Evolutionary conservation across 2,329 filamentous ascomycete species (phyloP).

Genomic region (Fusarium devonianum): DNA sequence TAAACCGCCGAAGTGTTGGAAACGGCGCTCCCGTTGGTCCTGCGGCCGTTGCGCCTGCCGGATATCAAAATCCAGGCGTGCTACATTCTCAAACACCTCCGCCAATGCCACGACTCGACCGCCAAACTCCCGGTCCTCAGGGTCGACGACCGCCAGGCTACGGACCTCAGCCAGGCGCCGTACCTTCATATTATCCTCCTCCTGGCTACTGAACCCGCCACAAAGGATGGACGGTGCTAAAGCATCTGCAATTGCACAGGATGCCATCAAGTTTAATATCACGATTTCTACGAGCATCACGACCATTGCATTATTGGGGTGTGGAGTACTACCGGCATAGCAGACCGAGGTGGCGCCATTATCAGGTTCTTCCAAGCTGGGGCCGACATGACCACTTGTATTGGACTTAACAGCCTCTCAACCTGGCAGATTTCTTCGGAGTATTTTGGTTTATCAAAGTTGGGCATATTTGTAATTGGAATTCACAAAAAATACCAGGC

Average conservation of each 20-base stretch:
- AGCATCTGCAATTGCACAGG: conserved; percentile 20
- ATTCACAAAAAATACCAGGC: conserved; percentile 39
- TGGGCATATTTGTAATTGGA: conserved; percentile 35
- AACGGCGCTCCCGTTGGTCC: conserved; percentile 47
- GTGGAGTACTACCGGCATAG: conserved; percentile 39
- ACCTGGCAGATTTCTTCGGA: conserved; percentile 36
- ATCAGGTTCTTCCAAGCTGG: conserved; percentile 36
- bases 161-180: conserved; percentile 33
- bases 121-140: conserved; percentile 41
- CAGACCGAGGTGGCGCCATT: conserved; percentile 36
- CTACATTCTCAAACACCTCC: conserved; percentile 40
- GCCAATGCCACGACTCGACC: conserved; percentile 36
- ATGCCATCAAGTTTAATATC: conserved; percentile 30
- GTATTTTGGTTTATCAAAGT: conserved; percentile 36
- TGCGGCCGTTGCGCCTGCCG: conserved; percentile 38
- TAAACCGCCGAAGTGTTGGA: conserved; percentile 49
- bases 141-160: conserved; percentile 32
- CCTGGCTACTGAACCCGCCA: conserved; percentile 25
- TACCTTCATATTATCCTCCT: conserved; percentile 33
- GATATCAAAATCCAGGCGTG: conserved; percentile 36
- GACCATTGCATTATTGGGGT: conserved; percentile 40
- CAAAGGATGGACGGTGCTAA: conserved; percentile 11
- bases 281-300: conserved; percentile 42
- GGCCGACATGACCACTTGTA: conserved; percentile 31
- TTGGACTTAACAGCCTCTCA: conserved; percentile 34